These are phyloP conservation scores for Colletotrichum somersetense DNA, from an alignment of 2,329 filamentous ascomycete genomes.

Conservation along the genomic window DNA sequence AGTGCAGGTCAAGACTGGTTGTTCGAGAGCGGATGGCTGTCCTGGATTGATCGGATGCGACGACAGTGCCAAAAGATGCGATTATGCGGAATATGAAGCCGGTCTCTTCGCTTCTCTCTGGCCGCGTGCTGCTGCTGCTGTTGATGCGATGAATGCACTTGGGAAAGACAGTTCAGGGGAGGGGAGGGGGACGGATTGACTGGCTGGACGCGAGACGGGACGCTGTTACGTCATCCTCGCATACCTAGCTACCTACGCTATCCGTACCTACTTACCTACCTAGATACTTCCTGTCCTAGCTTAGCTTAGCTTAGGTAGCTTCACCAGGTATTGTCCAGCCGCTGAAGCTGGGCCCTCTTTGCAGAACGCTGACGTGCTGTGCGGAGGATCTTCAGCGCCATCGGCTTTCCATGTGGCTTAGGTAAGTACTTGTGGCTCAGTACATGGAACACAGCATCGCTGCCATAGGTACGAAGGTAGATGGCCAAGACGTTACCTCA, in stretches of 20 bases:
- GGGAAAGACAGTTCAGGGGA: background rate
- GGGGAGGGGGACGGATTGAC: background rate
- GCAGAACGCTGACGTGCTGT: background rate
- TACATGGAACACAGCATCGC: background rate
- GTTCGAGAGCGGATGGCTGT: background rate
- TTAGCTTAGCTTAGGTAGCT: background rate
- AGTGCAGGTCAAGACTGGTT: slow-evolving; percentile 1
- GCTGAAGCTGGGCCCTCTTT: background rate
- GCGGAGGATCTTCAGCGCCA: slow-evolving; percentile 1
- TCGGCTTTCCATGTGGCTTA: background rate
- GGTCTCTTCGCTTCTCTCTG: background rate
- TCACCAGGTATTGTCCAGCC: background rate
- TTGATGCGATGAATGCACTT: background rate
- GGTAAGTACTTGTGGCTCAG: background rate
- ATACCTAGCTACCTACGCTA: background rate
- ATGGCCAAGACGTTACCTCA: too few relatives aligned
- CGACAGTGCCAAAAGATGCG: background rate
- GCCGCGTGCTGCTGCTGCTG: background rate
- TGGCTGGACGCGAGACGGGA: slow-evolving; percentile 13
- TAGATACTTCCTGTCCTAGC: too few relatives aligned
- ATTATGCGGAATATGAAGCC: background rate
- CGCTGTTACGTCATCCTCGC: slow-evolving; percentile 18
- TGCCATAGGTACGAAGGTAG: background rate
- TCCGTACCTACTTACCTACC: too few relatives aligned
- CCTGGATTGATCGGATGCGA: background rate